Conservation (phyloP, 441 rosid genomes). For the Adansonia gregorii region DNA sequence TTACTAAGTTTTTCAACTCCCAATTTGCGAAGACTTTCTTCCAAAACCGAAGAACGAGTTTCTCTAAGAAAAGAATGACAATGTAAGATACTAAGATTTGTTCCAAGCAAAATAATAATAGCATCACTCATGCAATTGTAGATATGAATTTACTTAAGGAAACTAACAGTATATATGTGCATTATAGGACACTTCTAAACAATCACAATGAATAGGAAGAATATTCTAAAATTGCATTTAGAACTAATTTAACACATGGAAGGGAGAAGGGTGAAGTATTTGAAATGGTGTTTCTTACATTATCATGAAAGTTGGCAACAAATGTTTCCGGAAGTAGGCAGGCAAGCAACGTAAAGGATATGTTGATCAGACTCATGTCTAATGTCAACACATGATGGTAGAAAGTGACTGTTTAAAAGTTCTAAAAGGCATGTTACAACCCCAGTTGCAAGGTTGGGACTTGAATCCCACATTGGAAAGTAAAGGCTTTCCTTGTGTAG, state of each 20-base stretch:
- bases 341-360: not conserved
- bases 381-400: not conserved
- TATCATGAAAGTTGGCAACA: not conserved
- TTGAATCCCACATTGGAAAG: no score
- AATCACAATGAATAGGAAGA: not conserved
- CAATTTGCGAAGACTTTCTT: slow-evolving; percentile 83
- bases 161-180: not conserved
- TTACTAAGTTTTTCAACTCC: slow-evolving; percentile 96
- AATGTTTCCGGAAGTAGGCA: not conserved
- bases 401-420: not conserved
- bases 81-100: not conserved
- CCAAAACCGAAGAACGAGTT: slow-evolving; percentile 76
- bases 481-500: no score
- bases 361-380: not conserved
- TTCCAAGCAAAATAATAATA: slow-evolving; percentile 7
- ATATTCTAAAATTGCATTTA: not conserved
- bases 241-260: not conserved
- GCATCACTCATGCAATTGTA: not conserved
- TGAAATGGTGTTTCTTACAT: not conserved
- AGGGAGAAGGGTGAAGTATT: not conserved
- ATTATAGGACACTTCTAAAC: not conserved
- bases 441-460: no score
- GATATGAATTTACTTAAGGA: not conserved
- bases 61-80: slow-evolving; percentile 54
- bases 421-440: not conserved